Conservation (phyloP, 2,329 filamentous ascomycete genomes). For the Dactylellina leptospora region DNA sequence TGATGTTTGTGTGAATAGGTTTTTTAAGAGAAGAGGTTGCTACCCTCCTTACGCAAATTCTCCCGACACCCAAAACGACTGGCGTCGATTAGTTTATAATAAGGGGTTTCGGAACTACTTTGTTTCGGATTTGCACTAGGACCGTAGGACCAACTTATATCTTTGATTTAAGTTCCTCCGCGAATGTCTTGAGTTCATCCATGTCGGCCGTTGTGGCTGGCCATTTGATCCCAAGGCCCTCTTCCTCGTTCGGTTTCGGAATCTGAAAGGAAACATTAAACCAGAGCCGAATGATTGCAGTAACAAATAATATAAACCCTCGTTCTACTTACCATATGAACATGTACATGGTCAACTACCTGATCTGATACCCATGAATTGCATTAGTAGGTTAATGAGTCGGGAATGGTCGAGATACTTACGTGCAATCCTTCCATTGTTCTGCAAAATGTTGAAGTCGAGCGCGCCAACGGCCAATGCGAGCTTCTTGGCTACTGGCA, state of each 20-base stretch:
- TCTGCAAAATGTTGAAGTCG: slow-evolving; percentile 95
- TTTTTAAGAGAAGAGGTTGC: too few species aligned
- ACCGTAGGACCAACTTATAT: too few species aligned
- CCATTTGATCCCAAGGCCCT: slow-evolving; percentile 84
- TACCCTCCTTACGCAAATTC: too few species aligned
- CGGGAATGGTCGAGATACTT: slow-evolving; percentile 64
- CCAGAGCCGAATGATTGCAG: too few species aligned
- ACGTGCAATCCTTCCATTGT: slow-evolving; percentile 91
- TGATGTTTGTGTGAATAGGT: too few species aligned
- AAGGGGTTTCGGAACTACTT: too few species aligned
- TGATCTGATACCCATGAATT: slow-evolving; percentile 13
- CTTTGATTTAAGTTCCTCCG: slow-evolving; percentile 86
- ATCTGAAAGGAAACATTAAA: too few species aligned
- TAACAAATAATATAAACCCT: too few species aligned
- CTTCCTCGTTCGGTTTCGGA: slow-evolving; percentile 84
- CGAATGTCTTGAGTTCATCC: slow-evolving; percentile 79
- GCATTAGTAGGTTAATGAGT: not conserved
- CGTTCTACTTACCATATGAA: slow-evolving; percentile 78
- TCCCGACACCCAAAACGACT: too few species aligned
- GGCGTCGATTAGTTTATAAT: too few species aligned
- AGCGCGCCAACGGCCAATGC: slow-evolving; percentile 76
- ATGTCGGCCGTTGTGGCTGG: slow-evolving; percentile 78
- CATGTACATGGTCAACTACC: slow-evolving; percentile 73
- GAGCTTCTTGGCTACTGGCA: slow-evolving; percentile 89
- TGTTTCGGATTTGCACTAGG: too few species aligned